These are phyloP conservation scores for Cryphonectria naterciae DNA, from an alignment of 2,329 filamentous ascomycete genomes.

Conservation along the genomic window DNA sequence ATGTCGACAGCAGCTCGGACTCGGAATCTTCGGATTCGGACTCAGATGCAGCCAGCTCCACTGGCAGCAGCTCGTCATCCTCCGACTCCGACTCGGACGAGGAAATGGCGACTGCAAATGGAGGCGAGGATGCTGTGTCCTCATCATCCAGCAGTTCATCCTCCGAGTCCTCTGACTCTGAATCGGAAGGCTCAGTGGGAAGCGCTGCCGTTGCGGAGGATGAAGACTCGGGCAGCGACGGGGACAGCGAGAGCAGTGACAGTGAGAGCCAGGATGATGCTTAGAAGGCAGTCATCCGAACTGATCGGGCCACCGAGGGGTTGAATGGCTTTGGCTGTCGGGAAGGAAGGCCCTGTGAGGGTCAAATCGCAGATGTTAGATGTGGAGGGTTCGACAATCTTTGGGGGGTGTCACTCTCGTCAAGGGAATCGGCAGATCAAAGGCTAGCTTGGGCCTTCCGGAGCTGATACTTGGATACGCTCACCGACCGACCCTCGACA, in stretches of 20 bases:
- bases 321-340: background rate
- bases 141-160: conserved; percentile 36
- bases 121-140: conserved; percentile 25
- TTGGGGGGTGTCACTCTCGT: background rate
- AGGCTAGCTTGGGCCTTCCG: background rate
- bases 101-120: conserved; percentile 32
- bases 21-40: conserved; percentile 45
- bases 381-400: background rate
- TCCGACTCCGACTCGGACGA: conserved; percentile 43
- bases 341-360: background rate
- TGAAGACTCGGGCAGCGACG: conserved; percentile 29
- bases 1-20: conserved; percentile 45
- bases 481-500: background rate
- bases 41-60: conserved; percentile 35
- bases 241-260: conserved; percentile 29
- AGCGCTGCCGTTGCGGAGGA: conserved; percentile 26
- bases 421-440: background rate
- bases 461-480: background rate
- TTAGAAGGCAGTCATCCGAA: conserved; percentile 7
- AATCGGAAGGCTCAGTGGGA: conserved; percentile 17
- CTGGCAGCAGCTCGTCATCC: conserved; percentile 42
- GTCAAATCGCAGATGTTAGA: background rate
- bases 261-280: conserved; percentile 32
- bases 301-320: background rate
- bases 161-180: conserved; percentile 31